Evolutionary conservation across 1,284 basidiomycete species (phyloP).

Genomic region (Boletellus deceptivus): DNA sequence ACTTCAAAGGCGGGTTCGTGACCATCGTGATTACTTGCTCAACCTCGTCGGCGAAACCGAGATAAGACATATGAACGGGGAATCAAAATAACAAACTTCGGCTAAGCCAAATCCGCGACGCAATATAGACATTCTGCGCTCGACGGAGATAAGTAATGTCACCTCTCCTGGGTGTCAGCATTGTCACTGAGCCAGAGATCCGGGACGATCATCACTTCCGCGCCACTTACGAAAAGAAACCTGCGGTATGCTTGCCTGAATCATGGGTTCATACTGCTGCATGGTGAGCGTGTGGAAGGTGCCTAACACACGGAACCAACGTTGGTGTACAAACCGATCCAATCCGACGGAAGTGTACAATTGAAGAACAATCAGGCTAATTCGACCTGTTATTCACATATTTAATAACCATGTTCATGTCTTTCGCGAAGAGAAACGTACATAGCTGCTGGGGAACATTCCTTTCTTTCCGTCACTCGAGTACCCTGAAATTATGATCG

Average conservation of each 20-base stretch:
- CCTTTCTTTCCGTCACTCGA: conserved; percentile 61
- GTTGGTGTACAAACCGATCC: conserved; percentile 13
- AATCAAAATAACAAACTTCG: conserved; percentile 12
- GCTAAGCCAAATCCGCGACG: conserved; percentile 23
- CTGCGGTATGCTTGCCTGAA: conserved; percentile 20
- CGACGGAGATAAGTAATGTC: conserved; percentile 16
- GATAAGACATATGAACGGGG: conserved; percentile 7
- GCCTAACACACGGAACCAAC: conserved; percentile 30
- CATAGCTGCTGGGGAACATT: conserved; percentile 84
- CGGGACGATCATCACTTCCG: conserved; percentile 28
- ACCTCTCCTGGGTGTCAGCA: conserved; percentile 13
- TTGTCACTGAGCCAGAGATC: conserved; percentile 15
- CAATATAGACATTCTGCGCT: conserved; percentile 24
- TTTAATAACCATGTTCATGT: conserved; percentile 22
- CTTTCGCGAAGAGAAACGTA: conserved; percentile 39
- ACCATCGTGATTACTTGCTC: conserved; percentile 3
- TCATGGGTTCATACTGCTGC: conserved; percentile 17
- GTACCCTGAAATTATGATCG: conserved; percentile 48
- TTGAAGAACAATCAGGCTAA: conserved; percentile 15
- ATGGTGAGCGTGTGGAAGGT: conserved; percentile 14
- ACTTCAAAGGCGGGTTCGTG: not conserved
- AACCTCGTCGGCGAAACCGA: conserved; percentile 2
- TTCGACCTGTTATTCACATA: conserved; percentile 25
- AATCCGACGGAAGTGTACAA: not conserved
- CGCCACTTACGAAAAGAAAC: conserved; percentile 31